Evolutionary conservation across 129 eudicot species (phyloP).

Genomic region (Smallanthus sonchifolius): DNA sequence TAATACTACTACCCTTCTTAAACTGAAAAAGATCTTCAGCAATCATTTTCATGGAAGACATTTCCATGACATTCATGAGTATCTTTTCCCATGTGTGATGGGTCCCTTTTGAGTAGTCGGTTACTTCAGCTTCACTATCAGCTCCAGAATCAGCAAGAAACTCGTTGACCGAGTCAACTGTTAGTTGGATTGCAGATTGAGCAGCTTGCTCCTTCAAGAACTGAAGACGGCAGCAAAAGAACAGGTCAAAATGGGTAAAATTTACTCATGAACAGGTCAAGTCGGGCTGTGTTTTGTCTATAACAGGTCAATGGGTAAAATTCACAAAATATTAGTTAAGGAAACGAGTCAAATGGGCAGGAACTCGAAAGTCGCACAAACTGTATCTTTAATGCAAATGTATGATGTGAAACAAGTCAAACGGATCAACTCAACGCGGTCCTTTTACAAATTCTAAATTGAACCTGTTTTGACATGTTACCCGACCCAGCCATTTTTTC

Average conservation of each 20-base stretch:
- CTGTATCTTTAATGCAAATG: background rate
- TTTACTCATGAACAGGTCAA: background rate
- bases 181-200: constrained; percentile 61
- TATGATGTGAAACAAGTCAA: background rate
- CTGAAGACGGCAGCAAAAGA: constrained; percentile 29
- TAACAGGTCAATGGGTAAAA: background rate
- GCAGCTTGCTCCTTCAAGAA: constrained; percentile 92
- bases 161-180: constrained; percentile 64
- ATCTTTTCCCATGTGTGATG: constrained; percentile 61
- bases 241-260: background rate
- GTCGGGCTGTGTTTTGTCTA: background rate
- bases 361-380: background rate
- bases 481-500: background rate
- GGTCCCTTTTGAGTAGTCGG: constrained; percentile 51
- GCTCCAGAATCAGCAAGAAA: constrained; percentile 62
- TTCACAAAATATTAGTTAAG: background rate
- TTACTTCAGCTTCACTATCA: constrained; percentile 46
- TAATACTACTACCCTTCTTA: constrained; percentile 36
- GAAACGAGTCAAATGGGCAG: background rate
- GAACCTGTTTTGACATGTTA: background rate
- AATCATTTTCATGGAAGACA: constrained; percentile 44
- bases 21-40: constrained; percentile 55
- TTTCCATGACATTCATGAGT: constrained; percentile 46
- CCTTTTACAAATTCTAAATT: background rate
- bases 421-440: background rate